Evolutionary conservation across 2,329 filamentous ascomycete genomes (phyloP).

Genomic region (Pseudopithomyces chartarum): DNA sequence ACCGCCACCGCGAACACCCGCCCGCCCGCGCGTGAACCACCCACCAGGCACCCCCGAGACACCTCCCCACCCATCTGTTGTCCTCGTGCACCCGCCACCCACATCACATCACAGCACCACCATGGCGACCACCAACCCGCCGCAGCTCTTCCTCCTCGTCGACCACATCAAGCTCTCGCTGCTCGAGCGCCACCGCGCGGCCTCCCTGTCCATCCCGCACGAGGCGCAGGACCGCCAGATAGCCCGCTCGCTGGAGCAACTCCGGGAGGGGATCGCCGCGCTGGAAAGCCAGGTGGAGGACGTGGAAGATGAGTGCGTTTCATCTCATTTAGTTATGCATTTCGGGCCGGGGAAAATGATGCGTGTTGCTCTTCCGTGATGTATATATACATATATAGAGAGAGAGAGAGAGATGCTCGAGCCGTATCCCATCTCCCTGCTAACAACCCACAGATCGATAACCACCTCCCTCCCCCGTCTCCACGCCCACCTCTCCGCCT

Average conservation of each 20-base stretch:
- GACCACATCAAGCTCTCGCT: slow-evolving; percentile 97
- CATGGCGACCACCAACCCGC: slow-evolving; percentile 57
- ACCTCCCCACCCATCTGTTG: no score
- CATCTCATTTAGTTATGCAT: no score
- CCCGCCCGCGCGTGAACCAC: no score
- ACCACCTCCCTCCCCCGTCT: slow-evolving; percentile 68
- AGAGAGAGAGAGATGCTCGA: no score
- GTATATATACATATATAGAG: no score
- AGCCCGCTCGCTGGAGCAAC: slow-evolving; percentile 82
- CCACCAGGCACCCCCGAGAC: no score
- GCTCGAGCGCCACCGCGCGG: slow-evolving; percentile 85
- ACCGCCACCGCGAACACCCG: no score
- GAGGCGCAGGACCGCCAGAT: slow-evolving; percentile 88
- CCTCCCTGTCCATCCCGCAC: slow-evolving; percentile 76
- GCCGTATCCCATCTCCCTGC: not conserved
- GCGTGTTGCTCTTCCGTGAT: no score
- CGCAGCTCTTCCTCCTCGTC: slow-evolving; percentile 87
- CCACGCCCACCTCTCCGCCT: slow-evolving; percentile 74
- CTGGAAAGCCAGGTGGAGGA: slow-evolving; percentile 70
- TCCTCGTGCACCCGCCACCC: not conserved
- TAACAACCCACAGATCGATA: slow-evolving; percentile 32
- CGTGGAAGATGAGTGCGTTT: slow-evolving; percentile 56
- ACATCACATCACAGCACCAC: not conserved
- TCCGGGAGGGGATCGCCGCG: slow-evolving; percentile 77
- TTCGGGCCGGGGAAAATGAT: no score